Percentiles rank a stretch among this genome's conserved stretches.
Conservation (phyloP, 2,329 filamentous ascomycete genomes). For the Alternaria ventricosa region DNA sequence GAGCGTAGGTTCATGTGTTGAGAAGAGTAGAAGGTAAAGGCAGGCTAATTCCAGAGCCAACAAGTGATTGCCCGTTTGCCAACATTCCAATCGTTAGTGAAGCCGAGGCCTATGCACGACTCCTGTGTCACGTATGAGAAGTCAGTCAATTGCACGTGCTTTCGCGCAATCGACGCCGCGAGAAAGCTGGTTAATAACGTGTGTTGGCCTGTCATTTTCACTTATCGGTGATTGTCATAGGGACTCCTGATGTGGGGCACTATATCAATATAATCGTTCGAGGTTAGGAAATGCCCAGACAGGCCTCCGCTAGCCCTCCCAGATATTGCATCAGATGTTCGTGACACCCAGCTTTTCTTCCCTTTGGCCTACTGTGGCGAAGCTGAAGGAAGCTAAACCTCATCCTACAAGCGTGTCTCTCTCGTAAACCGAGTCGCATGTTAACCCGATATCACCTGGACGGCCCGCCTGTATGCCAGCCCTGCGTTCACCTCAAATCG, state of each 20-base stretch:
- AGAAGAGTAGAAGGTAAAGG: background rate
- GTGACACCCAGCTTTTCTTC: background rate
- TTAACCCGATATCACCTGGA: background rate
- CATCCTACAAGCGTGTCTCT: background rate
- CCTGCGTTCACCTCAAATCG: background rate
- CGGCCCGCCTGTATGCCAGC: background rate
- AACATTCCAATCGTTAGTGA: background rate
- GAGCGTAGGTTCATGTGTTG: background rate
- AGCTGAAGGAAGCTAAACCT: background rate
- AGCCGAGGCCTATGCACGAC: background rate
- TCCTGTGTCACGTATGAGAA: background rate
- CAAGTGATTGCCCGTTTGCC: background rate
- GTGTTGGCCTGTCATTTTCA: background rate
- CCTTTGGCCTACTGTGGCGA: background rate
- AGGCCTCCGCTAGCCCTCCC: background rate
- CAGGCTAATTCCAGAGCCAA: background rate
- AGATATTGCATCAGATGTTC: background rate
- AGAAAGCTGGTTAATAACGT: background rate
- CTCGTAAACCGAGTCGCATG: background rate
- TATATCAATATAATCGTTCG: background rate
- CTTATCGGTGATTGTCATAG: background rate
- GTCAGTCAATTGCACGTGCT: background rate
- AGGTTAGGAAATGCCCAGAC: background rate
- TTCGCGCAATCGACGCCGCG: background rate
- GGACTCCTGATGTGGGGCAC: background rate